phyloP scores from a whole-genome alignment of 768 basidiomycete species.

The Pleurotus giganteus region DNA sequence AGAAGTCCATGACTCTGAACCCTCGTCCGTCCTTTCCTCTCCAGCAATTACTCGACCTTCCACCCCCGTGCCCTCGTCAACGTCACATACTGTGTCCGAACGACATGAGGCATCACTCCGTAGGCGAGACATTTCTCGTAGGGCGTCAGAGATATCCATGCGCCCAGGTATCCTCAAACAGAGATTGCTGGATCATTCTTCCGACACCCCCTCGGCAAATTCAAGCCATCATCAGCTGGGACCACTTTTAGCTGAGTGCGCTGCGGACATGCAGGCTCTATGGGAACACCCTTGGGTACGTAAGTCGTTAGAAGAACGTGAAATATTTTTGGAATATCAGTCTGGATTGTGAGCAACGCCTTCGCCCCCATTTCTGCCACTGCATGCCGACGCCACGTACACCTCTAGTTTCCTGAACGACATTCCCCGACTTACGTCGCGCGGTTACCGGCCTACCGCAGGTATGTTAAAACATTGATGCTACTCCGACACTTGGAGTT shows the following conservation, averaged over 20 bases:
- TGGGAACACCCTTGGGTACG: conserved; percentile 51
- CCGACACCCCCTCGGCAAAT: conserved; percentile 12
- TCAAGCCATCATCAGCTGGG: conserved; percentile 40
- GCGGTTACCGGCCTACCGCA: conserved; percentile 50
- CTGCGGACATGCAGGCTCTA: conserved; percentile 50
- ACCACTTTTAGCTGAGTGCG: conserved; percentile 50
- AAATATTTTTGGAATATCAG: conserved; percentile 52
- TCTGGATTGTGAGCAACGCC: conserved; percentile 54
- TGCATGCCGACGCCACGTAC: background rate
- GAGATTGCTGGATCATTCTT: conserved; percentile 31
- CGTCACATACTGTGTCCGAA: background rate
- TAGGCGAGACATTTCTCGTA: conserved; percentile 33
- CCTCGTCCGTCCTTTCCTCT: background rate
- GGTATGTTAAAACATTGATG: conserved; percentile 31
- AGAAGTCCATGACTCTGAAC: background rate
- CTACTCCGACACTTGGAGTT: background rate
- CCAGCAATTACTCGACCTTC: conserved; percentile 4
- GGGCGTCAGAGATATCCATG: conserved; percentile 45
- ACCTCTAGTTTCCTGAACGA: conserved; percentile 55
- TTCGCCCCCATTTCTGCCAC: background rate
- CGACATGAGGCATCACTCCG: conserved; percentile 6
- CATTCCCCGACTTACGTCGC: conserved; percentile 46
- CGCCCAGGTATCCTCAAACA: conserved; percentile 53
- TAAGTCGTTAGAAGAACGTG: conserved; percentile 35
- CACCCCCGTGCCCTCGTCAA: background rate